These are phyloP conservation scores for Hirsutella rhossiliensis DNA, from an alignment of 2,329 filamentous ascomycete genomes.

Conservation along the genomic window DNA sequence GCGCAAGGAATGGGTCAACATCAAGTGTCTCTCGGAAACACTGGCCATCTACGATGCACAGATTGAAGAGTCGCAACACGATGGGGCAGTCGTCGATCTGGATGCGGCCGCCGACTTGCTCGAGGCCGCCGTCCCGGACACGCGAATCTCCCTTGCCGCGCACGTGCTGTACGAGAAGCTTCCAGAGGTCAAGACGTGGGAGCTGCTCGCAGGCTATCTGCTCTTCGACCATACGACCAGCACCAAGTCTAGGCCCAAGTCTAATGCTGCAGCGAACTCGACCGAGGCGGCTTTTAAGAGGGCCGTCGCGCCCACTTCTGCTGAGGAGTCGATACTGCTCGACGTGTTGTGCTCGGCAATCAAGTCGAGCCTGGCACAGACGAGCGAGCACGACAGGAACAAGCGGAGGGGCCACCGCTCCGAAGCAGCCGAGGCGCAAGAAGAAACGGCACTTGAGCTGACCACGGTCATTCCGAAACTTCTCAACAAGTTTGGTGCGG, in stretches of 20 bases:
- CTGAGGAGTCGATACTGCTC: constrained; percentile 74
- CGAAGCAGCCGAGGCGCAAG: constrained; percentile 59
- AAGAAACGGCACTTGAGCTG: constrained; percentile 66
- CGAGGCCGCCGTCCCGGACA: constrained; percentile 57
- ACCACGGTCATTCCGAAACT: constrained; percentile 72
- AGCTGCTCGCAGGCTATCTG: constrained; percentile 77
- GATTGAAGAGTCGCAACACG: constrained; percentile 42
- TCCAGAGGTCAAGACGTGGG: constrained; percentile 74
- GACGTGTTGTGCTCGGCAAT: constrained; percentile 80
- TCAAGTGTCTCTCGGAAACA: constrained; percentile 81
- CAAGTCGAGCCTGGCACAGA: constrained; percentile 56
- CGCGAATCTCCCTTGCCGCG: constrained; percentile 73
- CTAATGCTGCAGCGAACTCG: constrained; percentile 31
- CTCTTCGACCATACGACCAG: constrained; percentile 78
- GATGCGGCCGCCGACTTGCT: constrained; percentile 43
- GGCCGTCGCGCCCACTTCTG: constrained; percentile 58
- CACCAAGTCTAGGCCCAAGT: constrained; percentile 35
- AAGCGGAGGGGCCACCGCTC: constrained; percentile 46
- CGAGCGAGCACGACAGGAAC: constrained; percentile 51
- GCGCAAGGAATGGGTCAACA: constrained; percentile 74
- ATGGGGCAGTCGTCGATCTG: constrained; percentile 29
- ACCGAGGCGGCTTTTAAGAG: constrained; percentile 54
- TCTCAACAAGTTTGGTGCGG: constrained; percentile 86
- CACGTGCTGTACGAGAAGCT: constrained; percentile 78
- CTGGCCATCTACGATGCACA: constrained; percentile 71